Percentiles rank a stretch among this genome's conserved stretches.
phyloP scores from a whole-genome alignment of 345 rosid species.

The Anastatica hierochuntica region DNA sequence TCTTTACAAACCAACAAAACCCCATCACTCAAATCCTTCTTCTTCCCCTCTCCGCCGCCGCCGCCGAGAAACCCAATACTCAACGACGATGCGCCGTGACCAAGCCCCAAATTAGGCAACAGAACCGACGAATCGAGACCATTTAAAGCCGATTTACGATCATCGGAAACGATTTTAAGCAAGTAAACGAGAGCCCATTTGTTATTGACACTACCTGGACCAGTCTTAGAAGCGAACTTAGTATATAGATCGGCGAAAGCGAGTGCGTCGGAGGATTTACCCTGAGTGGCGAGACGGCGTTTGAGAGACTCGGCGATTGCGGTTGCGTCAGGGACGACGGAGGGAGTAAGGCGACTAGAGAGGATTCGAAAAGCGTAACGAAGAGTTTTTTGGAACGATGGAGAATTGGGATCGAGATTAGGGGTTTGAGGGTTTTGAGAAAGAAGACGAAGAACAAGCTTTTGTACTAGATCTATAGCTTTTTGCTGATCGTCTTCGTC shows the following conservation, averaged over 20 bases:
- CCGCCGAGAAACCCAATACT: conserved; percentile 17
- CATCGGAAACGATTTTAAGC: conserved; percentile 76
- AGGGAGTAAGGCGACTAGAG: conserved; percentile 75
- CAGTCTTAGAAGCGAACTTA: conserved; percentile 73
- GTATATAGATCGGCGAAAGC: conserved; percentile 71
- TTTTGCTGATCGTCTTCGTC: conserved; percentile 82
- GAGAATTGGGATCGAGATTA: conserved; percentile 33
- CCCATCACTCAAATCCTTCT: conserved; percentile 55
- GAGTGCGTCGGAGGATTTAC: conserved; percentile 86
- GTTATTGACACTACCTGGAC: conserved; percentile 78
- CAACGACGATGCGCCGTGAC: conserved; percentile 21
- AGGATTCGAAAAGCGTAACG: conserved; percentile 83
- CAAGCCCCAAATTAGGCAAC: conserved; percentile 49
- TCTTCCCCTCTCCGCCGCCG: conserved; percentile 28
- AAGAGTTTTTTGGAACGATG: conserved; percentile 45
- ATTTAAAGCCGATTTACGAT: conserved; percentile 30
- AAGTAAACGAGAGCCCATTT: conserved; percentile 87
- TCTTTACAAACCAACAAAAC: conserved; percentile 63
- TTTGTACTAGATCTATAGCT: conserved; percentile 68
- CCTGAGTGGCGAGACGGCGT: conserved; percentile 83
- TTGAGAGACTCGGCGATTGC: conserved; percentile 88
- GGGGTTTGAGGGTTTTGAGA: conserved; percentile 49
- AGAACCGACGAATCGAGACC: conserved; percentile 35
- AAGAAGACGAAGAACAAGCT: conserved; percentile 70
- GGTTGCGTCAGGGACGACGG: conserved; percentile 63